These are phyloP conservation scores for Phytophthora uliginosa DNA, from an alignment of 352 stramenopile genomes.

Conservation along the genomic window DNA sequence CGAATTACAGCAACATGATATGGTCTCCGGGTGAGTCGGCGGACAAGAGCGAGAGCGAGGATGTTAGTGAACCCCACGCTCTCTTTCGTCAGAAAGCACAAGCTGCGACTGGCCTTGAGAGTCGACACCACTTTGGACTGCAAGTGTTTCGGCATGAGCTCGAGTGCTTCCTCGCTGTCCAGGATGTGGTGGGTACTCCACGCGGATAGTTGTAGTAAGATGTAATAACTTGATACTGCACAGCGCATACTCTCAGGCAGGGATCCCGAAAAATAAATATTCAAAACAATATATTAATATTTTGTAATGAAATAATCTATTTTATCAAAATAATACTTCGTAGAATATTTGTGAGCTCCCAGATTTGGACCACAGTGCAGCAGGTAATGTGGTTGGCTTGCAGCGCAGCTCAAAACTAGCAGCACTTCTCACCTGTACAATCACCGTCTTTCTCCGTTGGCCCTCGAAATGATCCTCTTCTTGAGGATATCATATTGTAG, in stretches of 20 bases:
- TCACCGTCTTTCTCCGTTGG: background rate
- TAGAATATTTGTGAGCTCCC: too few species aligned
- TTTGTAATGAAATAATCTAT: too few species aligned
- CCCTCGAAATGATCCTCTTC: conserved; percentile 6
- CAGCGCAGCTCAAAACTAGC: too few species aligned
- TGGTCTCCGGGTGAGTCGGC: conserved; percentile 57
- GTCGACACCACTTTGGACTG: conserved; percentile 69
- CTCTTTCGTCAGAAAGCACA: conserved; percentile 76
- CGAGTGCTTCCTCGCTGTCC: conserved; percentile 65
- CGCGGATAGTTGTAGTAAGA: conserved; percentile 73
- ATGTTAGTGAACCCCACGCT: conserved; percentile 77
- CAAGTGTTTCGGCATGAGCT: conserved; percentile 64
- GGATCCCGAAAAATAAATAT: too few species aligned
- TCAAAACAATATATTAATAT: too few species aligned
- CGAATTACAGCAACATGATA: conserved; percentile 76
- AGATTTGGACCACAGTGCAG: too few species aligned
- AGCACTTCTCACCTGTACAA: too few species aligned
- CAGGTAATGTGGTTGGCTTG: too few species aligned
- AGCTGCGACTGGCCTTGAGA: conserved; percentile 69
- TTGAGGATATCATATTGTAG: conserved; percentile 17
- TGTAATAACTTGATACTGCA: conserved; percentile 61
- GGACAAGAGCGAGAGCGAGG: conserved; percentile 57
- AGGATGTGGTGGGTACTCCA: conserved; percentile 69
- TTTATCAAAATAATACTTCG: too few species aligned
- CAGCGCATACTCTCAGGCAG: too few species aligned